Evolutionary conservation across 257 asterid species (phyloP).

Genomic region (Penstemon newberryi): DNA sequence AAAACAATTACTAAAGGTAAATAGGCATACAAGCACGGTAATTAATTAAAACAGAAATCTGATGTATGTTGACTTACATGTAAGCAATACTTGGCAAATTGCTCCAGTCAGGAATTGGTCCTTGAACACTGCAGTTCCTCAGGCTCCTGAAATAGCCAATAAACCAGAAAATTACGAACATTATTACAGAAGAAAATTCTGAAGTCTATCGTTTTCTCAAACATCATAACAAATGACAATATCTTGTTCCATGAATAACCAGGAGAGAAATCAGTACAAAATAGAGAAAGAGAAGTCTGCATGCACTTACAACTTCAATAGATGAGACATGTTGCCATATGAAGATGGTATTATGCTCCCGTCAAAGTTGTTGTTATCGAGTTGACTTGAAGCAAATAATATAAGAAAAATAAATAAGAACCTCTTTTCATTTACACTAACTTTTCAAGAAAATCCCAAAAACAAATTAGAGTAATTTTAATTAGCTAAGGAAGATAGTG

Average conservation of each 20-base stretch:
- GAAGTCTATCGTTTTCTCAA: constrained; percentile 8
- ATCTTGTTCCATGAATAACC: neutral
- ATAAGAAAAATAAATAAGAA: neutral
- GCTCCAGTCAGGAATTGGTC: constrained; percentile 83
- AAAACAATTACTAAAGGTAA: neutral
- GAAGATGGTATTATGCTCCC: constrained; percentile 72
- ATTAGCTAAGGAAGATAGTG: no score
- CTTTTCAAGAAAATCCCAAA: no score
- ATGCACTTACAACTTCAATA: constrained; percentile 74
- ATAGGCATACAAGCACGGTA: neutral
- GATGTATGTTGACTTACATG: constrained; percentile 54
- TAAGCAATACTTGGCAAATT: constrained; percentile 58
- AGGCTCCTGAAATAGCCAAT: constrained; percentile 73
- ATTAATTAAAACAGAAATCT: constrained; percentile 9
- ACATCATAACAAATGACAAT: neutral
- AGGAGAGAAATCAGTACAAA: neutral
- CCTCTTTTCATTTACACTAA: no score
- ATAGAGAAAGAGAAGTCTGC: constrained; percentile 15
- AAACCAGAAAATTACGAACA: constrained; percentile 26
- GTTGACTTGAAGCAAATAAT: constrained; percentile 61
- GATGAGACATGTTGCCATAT: constrained; percentile 63
- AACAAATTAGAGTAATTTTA: no score
- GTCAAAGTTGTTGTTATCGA: constrained; percentile 76
- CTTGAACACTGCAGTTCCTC: constrained; percentile 89
- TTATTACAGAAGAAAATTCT: constrained; percentile 15